These are phyloP conservation scores for Beauveria bassiana DNA, from an alignment of 2,329 filamentous ascomycete species.

Conservation along the genomic window DNA sequence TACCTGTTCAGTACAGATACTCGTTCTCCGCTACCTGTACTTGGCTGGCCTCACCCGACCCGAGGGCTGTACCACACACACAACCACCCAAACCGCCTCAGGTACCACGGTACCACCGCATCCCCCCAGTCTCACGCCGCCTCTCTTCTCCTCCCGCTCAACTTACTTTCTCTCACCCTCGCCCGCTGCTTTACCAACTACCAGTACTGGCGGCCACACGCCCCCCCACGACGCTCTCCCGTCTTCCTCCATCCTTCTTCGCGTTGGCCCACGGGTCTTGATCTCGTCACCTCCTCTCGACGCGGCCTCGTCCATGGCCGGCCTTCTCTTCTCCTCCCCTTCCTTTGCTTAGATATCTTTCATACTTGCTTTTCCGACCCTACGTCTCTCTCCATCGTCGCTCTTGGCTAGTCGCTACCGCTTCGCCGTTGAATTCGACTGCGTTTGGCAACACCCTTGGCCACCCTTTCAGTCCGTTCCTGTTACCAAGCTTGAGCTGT, in stretches of 20 bases:
- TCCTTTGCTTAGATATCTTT: neutral
- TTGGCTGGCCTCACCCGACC: neutral
- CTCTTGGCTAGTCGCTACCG: neutral
- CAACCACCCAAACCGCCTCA: neutral
- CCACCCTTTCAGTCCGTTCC: neutral
- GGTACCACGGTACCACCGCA: neutral
- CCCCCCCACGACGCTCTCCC: neutral
- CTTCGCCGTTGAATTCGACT: neutral
- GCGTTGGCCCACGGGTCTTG: neutral
- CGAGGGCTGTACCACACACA: slow-evolving; percentile 4
- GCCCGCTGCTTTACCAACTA: neutral
- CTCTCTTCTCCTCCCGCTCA: slow-evolving; percentile 3
- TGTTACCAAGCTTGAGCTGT: neutral
- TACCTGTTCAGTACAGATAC: neutral
- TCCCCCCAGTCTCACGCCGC: slow-evolving; percentile 3
- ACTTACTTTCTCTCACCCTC: neutral
- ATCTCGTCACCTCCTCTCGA: neutral
- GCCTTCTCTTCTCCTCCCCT: neutral
- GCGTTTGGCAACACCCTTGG: neutral
- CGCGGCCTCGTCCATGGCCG: neutral
- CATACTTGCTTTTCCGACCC: slow-evolving; percentile 5
- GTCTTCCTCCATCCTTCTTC: neutral
- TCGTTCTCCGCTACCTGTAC: neutral
- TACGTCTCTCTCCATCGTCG: neutral
- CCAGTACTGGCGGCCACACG: neutral